Evolutionary conservation across 345 rosid genomes (phyloP).

Genomic region (Raphanus raphanistrum): DNA sequence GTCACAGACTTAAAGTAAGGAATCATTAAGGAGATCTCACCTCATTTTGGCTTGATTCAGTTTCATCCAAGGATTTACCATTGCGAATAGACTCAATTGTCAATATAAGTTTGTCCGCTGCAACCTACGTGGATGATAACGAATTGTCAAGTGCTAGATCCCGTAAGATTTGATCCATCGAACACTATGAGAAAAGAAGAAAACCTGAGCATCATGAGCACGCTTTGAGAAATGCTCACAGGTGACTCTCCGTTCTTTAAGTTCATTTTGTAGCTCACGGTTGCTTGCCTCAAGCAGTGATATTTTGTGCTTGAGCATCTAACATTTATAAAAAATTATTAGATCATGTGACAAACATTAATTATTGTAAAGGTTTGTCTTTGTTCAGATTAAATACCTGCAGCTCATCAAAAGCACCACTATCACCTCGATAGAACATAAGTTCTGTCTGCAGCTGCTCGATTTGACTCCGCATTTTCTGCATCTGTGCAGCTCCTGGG

Average conservation of each 20-base stretch:
- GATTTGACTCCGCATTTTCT: background rate
- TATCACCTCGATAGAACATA: background rate
- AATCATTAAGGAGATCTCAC: background rate
- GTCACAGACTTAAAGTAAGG: background rate
- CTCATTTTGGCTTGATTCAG: background rate
- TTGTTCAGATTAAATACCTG: background rate
- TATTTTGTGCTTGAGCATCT: background rate
- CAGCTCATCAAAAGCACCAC: background rate
- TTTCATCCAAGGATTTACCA: background rate
- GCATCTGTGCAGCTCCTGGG: background rate
- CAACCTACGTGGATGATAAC: background rate
- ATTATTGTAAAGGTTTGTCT: background rate
- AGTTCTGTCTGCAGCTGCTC: constrained; percentile 1
- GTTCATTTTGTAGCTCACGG: background rate
- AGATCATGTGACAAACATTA: background rate
- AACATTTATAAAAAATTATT: background rate
- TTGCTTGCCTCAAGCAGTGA: background rate
- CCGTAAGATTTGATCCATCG: background rate
- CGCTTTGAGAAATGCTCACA: background rate
- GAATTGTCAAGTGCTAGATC: background rate
- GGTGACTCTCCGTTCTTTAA: background rate
- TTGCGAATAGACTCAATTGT: background rate
- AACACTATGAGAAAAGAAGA: background rate
- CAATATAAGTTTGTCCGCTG: background rate
- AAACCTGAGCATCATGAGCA: background rate